These are phyloP conservation scores for Trypanosoma congolense DNA, from an alignment of 208 protist species.

Conservation along the genomic window DNA sequence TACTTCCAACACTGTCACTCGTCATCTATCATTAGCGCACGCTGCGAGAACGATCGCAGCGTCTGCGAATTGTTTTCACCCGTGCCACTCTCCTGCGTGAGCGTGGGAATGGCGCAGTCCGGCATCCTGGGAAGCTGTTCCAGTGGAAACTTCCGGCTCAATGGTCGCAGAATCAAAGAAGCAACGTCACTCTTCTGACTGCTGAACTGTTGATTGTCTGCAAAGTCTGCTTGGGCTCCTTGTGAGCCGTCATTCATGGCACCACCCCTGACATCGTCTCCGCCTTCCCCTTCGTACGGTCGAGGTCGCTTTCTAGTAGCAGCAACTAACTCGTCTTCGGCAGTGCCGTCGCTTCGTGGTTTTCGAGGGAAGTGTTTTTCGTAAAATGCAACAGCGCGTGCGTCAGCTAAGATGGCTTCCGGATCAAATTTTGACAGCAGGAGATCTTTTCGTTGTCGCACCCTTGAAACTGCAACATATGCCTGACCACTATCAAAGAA, in stretches of 20 bases:
- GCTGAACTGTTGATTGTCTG: not conserved
- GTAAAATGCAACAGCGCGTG: constrained; percentile 27
- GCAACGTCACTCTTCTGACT: not conserved
- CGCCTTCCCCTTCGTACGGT: not conserved
- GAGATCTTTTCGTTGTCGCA: constrained; percentile 23
- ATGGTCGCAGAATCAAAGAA: not conserved
- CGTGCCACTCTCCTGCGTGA: constrained; percentile 18
- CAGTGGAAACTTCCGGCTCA: not conserved
- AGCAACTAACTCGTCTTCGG: constrained; percentile 17
- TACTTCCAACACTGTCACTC: constrained; percentile 14
- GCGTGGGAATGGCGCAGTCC: constrained; percentile 11
- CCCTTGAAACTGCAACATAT: constrained; percentile 38
- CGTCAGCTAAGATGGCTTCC: constrained; percentile 11
- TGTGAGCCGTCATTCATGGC: not conserved
- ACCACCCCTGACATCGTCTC: not conserved
- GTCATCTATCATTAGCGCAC: constrained; percentile 25
- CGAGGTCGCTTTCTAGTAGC: constrained; percentile 5
- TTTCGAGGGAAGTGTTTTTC: constrained; percentile 14
- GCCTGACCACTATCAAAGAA: constrained; percentile 39
- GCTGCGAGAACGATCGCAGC: constrained; percentile 5
- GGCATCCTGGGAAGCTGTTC: not conserved
- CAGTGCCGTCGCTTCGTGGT: constrained; percentile 1
- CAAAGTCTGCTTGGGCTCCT: not conserved
- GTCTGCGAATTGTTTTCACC: not conserved
- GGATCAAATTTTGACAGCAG: constrained; percentile 19